Base-by-base conservation (phyloP, 2,329 filamentous ascomycete genomes). In the Penicillium sp. region DNA sequence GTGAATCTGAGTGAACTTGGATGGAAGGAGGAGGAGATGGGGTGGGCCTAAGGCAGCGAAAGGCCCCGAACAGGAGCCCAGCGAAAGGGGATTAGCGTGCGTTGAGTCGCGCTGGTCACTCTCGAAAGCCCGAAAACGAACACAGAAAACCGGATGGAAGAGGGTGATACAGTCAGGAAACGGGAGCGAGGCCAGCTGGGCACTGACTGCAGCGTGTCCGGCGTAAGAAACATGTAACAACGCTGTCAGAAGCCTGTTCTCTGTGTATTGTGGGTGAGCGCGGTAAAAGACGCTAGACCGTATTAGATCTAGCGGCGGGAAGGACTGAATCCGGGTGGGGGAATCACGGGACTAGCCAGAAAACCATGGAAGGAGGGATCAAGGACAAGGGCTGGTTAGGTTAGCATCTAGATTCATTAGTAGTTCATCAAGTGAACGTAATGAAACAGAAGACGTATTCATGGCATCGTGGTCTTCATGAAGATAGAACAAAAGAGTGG, bases 1-100 rank as follows among this genome's bases (percentile, higher is more conserved):
- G 60, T 49, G 59, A 61, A 53, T 65, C 55, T 29, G 42, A 52
- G 50, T 37, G 62, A 63, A 61, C 18, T 33, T 56, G 54, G 57
- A 58, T 55, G 53, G 62, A 62, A 64, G 58, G 60, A 61, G 57
- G 61, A 64, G 59, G 59, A 53, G 61, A 65, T 52, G 48, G 44
- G 48, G 15, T n/a, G 5, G 53, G 62, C 63, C 62, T 66, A 57
- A 66, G 63, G 63, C 63, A 66, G 54, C 56, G 57, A 62, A 63
- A 59, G 61, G 56, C 51, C 53, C 59, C 59, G 51, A 63, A 54
- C 55, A 55, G 54, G 43, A 55, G 40, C 41, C 22, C 31, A 43
- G 53, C 54, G 53, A 61, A 65, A 62, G 45, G 43, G 57, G 59
- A 52, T 40, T 62, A 63, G 61, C 56, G 62, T 45, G 49, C 33